Percentiles rank a stretch among this genome's conserved stretches.
These are phyloP conservation scores for barley (Hordeum vulgare) DNA, from an alignment of 176 grass and related monocot species.

Conservation along the genomic window DNA sequence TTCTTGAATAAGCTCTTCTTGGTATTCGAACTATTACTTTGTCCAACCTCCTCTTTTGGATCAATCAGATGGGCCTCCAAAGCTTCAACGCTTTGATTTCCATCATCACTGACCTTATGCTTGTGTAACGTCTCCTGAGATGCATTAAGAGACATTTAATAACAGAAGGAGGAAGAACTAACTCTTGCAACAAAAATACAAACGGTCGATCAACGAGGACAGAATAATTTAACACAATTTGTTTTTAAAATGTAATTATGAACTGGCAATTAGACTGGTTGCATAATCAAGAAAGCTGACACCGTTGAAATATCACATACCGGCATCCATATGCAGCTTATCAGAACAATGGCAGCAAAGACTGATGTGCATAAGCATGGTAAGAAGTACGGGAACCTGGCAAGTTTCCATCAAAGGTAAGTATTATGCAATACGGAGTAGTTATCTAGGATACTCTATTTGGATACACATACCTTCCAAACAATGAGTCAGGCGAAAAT, in stretches of 20 bases:
- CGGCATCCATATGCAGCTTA: constrained; percentile 89
- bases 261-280: background rate
- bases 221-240: background rate
- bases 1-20: constrained; percentile 31
- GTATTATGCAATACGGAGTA: background rate
- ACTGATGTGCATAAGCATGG: constrained; percentile 71
- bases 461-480: constrained; percentile 51
- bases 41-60: constrained; percentile 28
- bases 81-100: constrained; percentile 33
- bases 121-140: constrained; percentile 84
- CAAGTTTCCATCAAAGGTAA: constrained; percentile 21
- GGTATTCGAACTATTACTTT: constrained; percentile 16
- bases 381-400: constrained; percentile 88
- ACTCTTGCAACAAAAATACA: background rate
- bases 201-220: background rate
- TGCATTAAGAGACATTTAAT: constrained; percentile 1
- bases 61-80: constrained; percentile 50
- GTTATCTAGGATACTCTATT: constrained; percentile 7
- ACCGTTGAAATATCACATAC: constrained; percentile 40
- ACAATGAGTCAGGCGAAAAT: constrained; percentile 69
- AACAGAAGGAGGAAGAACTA: background rate
- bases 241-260: background rate
- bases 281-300: background rate
- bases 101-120: constrained; percentile 33
- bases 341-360: constrained; percentile 58